Percentiles rank a stretch among this genome's conserved stretches.
phyloP scores from a whole-genome alignment of 176 grass and related monocot genomes.

The Cenchrus americanus region DNA sequence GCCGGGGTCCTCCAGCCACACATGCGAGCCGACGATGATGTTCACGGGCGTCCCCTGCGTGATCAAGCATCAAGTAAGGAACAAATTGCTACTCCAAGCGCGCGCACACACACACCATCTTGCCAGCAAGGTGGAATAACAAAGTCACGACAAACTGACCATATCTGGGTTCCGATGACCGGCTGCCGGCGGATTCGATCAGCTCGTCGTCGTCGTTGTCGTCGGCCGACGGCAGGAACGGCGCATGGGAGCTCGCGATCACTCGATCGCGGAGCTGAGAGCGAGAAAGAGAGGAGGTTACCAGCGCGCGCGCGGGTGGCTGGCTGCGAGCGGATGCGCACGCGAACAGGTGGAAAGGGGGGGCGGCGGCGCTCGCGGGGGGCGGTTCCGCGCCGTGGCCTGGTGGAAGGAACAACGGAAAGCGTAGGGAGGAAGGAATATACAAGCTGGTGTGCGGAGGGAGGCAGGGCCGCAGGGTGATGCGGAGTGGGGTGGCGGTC shows the following conservation, averaged over 20 bases:
- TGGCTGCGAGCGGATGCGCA: neutral
- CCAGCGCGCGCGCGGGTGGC: neutral
- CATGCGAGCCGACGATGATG: constrained; percentile 92
- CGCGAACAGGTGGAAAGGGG: constrained; percentile 44
- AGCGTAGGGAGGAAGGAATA: constrained; percentile 53
- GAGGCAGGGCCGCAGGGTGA: neutral
- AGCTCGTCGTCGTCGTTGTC: neutral
- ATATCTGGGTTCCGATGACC: neutral
- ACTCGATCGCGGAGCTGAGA: neutral
- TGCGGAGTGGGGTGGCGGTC: constrained; percentile 52
- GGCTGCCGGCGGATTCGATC: neutral
- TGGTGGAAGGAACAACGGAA: constrained; percentile 31
- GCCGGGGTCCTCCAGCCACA: constrained; percentile 81
- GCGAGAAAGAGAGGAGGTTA: neutral
- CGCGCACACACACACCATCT: no score
- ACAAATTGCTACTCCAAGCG: neutral
- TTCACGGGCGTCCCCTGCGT: constrained; percentile 87
- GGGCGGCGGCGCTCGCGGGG: neutral
- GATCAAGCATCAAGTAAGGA: constrained; percentile 3
- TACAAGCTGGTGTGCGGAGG: constrained; percentile 44
- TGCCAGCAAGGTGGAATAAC: neutral
- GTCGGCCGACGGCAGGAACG: neutral
- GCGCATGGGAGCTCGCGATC: neutral
- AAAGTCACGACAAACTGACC: neutral
- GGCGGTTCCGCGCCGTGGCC: neutral